phyloP scores from a whole-genome alignment of 257 asterid species.

The Ballota nigra region DNA sequence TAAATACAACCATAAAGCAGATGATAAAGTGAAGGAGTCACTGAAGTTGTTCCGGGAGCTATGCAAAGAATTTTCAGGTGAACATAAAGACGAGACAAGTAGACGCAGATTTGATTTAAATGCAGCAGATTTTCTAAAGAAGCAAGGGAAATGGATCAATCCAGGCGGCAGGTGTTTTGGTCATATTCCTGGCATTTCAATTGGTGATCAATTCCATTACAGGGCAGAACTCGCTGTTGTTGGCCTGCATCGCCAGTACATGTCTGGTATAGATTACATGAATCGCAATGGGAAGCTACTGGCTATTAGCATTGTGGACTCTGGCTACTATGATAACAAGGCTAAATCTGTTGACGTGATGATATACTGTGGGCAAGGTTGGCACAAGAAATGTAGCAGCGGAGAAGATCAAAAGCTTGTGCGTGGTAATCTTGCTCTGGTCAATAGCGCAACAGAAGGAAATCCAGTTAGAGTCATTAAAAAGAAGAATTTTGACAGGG shows the following conservation, averaged over 20 bases:
- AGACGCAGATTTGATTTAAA: background rate
- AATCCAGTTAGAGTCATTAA: constrained; percentile 43
- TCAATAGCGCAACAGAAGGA: constrained; percentile 25
- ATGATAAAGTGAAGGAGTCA: constrained; percentile 21
- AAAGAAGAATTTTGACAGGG: background rate
- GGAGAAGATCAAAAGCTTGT: constrained; percentile 35
- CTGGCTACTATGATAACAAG: constrained; percentile 36
- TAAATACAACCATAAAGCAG: background rate
- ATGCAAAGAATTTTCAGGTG: constrained; percentile 5
- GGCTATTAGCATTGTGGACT: constrained; percentile 38
- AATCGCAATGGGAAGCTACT: background rate
- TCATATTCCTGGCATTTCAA: constrained; percentile 32
- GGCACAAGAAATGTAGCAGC: background rate
- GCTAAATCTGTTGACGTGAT: constrained; percentile 22
- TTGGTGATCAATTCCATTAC: constrained; percentile 34
- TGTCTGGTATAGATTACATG: constrained; percentile 32
- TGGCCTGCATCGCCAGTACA: constrained; percentile 31
- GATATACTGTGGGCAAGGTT: constrained; percentile 47
- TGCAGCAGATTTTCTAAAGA: constrained; percentile 25
- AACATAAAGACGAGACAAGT: background rate
- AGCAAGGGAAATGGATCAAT: constrained; percentile 24
- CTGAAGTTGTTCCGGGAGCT: constrained; percentile 21
- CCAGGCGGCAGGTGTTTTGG: constrained; percentile 25
- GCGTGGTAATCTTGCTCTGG: constrained; percentile 42
- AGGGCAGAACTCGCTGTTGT: constrained; percentile 35